Conservation (phyloP, 2,329 filamentous ascomycete genomes). For the Ophiostoma novo-ulmi region DNA sequence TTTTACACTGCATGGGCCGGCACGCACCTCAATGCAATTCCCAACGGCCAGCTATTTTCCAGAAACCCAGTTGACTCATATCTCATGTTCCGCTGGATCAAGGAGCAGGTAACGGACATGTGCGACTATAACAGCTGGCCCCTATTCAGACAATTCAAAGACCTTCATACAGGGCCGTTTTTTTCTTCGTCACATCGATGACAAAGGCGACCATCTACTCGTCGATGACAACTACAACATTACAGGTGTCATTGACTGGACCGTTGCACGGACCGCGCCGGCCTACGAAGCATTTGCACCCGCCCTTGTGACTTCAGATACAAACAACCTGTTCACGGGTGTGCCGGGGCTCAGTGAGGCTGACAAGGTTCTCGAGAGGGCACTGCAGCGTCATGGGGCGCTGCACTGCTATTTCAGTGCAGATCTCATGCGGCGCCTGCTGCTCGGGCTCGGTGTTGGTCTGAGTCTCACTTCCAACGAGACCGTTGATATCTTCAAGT, state of each 20-base stretch:
- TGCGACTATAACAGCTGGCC: not conserved
- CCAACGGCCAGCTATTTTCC: constrained; percentile 17
- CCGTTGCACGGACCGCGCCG: constrained; percentile 36
- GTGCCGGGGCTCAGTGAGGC: constrained; percentile 12
- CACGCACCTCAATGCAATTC: not conserved
- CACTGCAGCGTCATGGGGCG: not conserved
- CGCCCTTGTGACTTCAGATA: constrained; percentile 15
- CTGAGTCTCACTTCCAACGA: not conserved
- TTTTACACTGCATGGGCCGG: constrained; percentile 16
- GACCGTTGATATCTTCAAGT: not conserved
- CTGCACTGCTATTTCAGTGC: not conserved
- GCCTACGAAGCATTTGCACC: constrained; percentile 36
- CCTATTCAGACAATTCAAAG: constrained; percentile 28
- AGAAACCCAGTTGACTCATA: constrained; percentile 17
- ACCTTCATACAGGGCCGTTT: constrained; percentile 39
- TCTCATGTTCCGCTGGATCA: constrained; percentile 14
- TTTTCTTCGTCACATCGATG: constrained; percentile 17
- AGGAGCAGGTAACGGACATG: not conserved
- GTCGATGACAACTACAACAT: constrained; percentile 17
- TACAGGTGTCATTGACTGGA: constrained; percentile 24
- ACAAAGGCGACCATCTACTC: constrained; percentile 21
- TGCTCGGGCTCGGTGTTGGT: not conserved
- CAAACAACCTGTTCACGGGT: not conserved
- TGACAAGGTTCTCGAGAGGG: not conserved
- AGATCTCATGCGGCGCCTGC: not conserved